These are phyloP conservation scores for Candida piceae DNA, from an alignment of 805 yeast genomes.

Conservation along the genomic window DNA sequence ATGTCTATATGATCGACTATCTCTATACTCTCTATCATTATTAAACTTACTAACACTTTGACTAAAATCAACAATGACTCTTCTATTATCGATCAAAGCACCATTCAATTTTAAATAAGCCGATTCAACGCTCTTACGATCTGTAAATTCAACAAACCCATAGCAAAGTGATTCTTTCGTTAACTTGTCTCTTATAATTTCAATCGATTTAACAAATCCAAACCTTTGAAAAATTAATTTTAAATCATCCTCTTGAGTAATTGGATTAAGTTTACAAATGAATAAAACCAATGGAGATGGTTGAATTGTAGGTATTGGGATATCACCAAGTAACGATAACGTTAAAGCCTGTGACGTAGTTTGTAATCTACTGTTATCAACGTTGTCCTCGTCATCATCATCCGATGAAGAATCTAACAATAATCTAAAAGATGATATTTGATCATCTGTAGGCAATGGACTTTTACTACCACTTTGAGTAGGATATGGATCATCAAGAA, in stretches of 20 bases:
- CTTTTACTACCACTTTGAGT: slow-evolving; percentile 19
- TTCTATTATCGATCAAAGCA: slow-evolving; percentile 57
- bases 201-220: slow-evolving; percentile 49
- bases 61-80: slow-evolving; percentile 64
- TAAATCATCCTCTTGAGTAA: slow-evolving; percentile 55
- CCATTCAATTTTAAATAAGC: slow-evolving; percentile 61
- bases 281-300: slow-evolving; percentile 62
- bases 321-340: slow-evolving; percentile 58
- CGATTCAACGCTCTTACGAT: slow-evolving; percentile 46
- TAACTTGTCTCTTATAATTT: slow-evolving; percentile 43
- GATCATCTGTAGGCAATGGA: slow-evolving; percentile 33
- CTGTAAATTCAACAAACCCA: slow-evolving; percentile 57
- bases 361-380: slow-evolving; percentile 22
- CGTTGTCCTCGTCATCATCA: slow-evolving; percentile 17
- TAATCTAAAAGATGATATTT: slow-evolving; percentile 29
- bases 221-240: slow-evolving; percentile 54
- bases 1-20: not conserved
- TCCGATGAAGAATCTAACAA: slow-evolving; percentile 18
- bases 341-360: slow-evolving; percentile 54
- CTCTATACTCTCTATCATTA: not conserved
- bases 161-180: slow-evolving; percentile 51
- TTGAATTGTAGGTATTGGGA: slow-evolving; percentile 50
- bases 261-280: slow-evolving; percentile 57
- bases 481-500: slow-evolving; percentile 51
- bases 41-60: slow-evolving; percentile 39